Conservation (phyloP, 2,329 filamentous ascomycete species). For the Chaetomium sp. region DNA sequence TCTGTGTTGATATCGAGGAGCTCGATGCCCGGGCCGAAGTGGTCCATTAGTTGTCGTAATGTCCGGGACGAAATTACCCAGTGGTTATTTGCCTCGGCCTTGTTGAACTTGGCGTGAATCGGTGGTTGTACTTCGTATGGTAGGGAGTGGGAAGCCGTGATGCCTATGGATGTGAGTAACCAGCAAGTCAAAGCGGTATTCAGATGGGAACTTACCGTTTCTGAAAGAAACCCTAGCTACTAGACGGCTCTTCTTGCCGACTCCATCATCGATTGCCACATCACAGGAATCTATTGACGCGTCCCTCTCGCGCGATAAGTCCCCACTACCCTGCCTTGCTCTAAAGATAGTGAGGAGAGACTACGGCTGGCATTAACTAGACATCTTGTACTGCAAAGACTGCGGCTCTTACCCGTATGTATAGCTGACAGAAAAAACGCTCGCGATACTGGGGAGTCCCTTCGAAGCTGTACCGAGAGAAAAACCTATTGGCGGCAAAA, state of each 20-base stretch:
- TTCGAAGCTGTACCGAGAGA: slow-evolving; percentile 63
- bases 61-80: slow-evolving; percentile 69
- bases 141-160: slow-evolving; percentile 70
- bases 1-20: slow-evolving; percentile 73
- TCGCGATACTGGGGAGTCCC: slow-evolving; percentile 45
- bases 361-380: slow-evolving; percentile 31
- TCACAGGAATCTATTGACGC: slow-evolving; percentile 69
- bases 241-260: slow-evolving; percentile 65
- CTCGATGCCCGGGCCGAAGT: slow-evolving; percentile 74
- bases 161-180: slow-evolving; percentile 39
- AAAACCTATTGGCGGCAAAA: slow-evolving; percentile 62
- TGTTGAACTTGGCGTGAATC: slow-evolving; percentile 69
- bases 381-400: neutral
- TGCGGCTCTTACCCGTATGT: slow-evolving; percentile 51
- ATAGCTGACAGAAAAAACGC: slow-evolving; percentile 68
- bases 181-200: too few relatives aligned
- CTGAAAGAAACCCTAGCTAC: slow-evolving; percentile 67
- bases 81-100: slow-evolving; percentile 56
- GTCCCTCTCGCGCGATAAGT: slow-evolving; percentile 57
- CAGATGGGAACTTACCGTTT: slow-evolving; percentile 47
- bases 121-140: slow-evolving; percentile 70
- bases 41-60: slow-evolving; percentile 69
- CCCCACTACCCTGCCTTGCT: slow-evolving; percentile 48
- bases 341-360: slow-evolving; percentile 69
- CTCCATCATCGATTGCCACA: slow-evolving; percentile 64